phyloP scores from a whole-genome alignment of 352 stramenopile genomes.

The Lagenidium giganteum region DNA sequence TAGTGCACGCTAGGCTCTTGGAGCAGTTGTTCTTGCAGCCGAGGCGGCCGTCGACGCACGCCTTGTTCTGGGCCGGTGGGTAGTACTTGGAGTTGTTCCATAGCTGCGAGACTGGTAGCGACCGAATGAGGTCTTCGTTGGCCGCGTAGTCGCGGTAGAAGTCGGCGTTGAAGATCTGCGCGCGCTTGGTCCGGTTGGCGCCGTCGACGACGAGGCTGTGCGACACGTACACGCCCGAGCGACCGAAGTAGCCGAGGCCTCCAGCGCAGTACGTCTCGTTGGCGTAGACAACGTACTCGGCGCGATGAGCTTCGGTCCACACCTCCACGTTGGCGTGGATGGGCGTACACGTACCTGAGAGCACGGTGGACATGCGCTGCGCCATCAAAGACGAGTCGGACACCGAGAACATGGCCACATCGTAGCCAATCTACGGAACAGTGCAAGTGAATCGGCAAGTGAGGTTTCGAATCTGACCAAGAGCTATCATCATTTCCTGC shows the following conservation, averaged over 20 bases:
- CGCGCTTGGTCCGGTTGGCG: constrained; percentile 9
- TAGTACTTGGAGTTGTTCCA: constrained; percentile 15
- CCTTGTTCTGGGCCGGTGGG: constrained; percentile 3
- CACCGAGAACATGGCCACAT: constrained; percentile 2
- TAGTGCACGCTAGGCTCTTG: constrained; percentile 14
- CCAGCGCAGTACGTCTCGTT: constrained; percentile 1
- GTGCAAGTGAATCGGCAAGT: too few relatives aligned
- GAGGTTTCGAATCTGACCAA: too few relatives aligned
- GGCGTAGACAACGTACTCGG: constrained; percentile 2
- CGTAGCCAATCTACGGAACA: constrained; percentile 1
- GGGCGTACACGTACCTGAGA: not conserved
- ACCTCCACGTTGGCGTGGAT: constrained; percentile 2
- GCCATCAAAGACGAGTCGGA: not conserved
- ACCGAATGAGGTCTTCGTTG: constrained; percentile 25
- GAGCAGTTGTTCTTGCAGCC: constrained; percentile 14
- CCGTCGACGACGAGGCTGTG: constrained; percentile 21
- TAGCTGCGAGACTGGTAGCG: constrained; percentile 4
- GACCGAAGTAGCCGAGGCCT: constrained; percentile 5
- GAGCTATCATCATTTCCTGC: too few relatives aligned
- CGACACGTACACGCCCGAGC: constrained; percentile 20
- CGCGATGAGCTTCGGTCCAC: not conserved
- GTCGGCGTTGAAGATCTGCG: constrained; percentile 16
- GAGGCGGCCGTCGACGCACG: constrained; percentile 13
- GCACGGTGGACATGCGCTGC: constrained; percentile 5
- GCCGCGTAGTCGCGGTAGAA: constrained; percentile 37